Base-by-base conservation (phyloP, 768 basidiomycete genomes). In the Pisolithus tinctorius region DNA sequence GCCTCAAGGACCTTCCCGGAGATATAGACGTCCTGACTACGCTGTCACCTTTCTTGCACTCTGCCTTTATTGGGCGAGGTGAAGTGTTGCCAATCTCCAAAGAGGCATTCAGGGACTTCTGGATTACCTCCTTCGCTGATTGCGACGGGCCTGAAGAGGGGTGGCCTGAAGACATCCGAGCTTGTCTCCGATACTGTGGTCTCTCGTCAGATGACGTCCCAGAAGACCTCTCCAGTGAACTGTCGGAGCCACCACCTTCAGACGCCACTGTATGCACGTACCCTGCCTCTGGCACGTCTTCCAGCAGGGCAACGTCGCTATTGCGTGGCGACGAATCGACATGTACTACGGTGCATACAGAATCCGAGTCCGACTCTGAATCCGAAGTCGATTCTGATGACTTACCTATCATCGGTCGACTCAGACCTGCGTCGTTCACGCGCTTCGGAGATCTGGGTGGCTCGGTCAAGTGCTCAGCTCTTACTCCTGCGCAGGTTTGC, bases 61-160 rank as follows among this genome's bases (percentile, higher is more conserved):
- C 84, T 3, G 77, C 78, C 25, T 84, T 91, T 56, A 55, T 58
- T 29, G 76, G 80, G 14, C 74, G 80, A 4, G 49, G 61, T 6
- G 74, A 77, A 46, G 81, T 78, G 49, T 74, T 77, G 3, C 58
- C 56, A 0, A 61, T 70, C 3, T 69, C 76, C 4, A 63, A 65
- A 11, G 76, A 80, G 6, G 73, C 81, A 2, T 88, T 90, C 59
- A 62, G 62, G 6, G 78, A 79, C 29, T 84, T 84, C 60, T 89
- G 88, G 88, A 62, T 71, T 14, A 57, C 69, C 1, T 71, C 72
- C 2, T 86, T 74, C 54, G 70, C 70, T 10, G 48, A 63, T 1
- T 34, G 71, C 23, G 55, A 69, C 3, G 65, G 70, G 23, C 82
- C 84, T 0, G 53, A 61, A 13, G 60, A 59, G 2, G 81, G 78